Evolutionary conservation across 345 rosid species (phyloP), one percentile per base, ranked within the genome.

Genomic region (Salix udensis): DNA sequence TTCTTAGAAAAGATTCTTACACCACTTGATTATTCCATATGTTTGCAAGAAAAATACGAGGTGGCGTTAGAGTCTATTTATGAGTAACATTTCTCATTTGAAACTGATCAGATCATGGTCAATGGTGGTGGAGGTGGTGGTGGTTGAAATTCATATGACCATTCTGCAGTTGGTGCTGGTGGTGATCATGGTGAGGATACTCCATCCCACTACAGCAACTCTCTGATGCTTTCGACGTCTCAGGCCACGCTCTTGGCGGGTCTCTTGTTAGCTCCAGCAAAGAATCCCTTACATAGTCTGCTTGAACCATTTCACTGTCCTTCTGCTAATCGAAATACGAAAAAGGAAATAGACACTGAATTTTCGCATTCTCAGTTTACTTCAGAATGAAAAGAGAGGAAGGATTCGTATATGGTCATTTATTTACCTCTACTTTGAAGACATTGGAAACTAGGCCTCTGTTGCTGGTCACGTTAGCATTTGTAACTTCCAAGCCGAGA

Each of bases 381-480:
- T 46, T 46, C 16, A 46, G 50, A 46, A 46, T 46, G 50, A 46
- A 46, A 46, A 14, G 50, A 46, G 50, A 14, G 50, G 5, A 46
- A 46, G 50, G 16, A 46, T 46, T 13, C 50, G 16, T 46, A 1
- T 2, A 26, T 19, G 24, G 14, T 39, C 39, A 52, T 65, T 2
- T n/a, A 30, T 14, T 76, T 84, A 95, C 99, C 99, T 89, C 89
- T 9, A 93, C 99, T 73, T 85, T 88, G 84, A 96, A 89, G 76
- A 96, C 91, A 83, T 93, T 95, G 1, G 98, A 93, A 66, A 93
- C 97, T 42, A 95, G 96, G 70, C 94, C 83, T 73, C 85, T 82
- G 82, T 39, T 88, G 78, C 97, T 89, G 73, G 94, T 93, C 1
- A 91, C 90, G 76, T 95, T 95, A 16, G 89, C 98, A 83, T 91